Evolutionary conservation across 257 asterid genomes (phyloP), one percentile per base, ranked within the genome.

Genomic region (Ajuga chamaepitys): DNA sequence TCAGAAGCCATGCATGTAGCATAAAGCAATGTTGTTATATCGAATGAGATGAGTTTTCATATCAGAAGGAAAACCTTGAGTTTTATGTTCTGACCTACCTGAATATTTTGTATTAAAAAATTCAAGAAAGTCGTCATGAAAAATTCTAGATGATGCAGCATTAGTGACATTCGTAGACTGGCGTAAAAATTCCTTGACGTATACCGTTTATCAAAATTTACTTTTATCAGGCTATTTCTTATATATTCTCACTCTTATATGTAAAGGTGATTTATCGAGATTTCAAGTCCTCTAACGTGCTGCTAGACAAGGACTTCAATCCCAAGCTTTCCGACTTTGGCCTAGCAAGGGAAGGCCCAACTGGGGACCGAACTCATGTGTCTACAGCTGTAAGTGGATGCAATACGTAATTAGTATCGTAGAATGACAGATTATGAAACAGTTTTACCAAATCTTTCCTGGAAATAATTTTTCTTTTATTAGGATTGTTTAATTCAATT

Each of bases 291-390:
- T 91, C 98, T 10, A 91, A 91, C 46, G 82, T 91, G 61, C 88
- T 91, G 12, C 75, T 91, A 83, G 96, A 88, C 81, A 77, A 78
- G 83, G 83, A 86, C 38, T 88, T 91, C 74, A 82, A 70, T 18
- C 78, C 98, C 11, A 91, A 78, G 80, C 85, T 91, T 64, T 91
- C 98, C 0, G 96, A 91, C 81, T 91, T 91, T 67, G 98, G 98
- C 66, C 95, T 91, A 67, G 98, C 98, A 55, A 85, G 98, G 78
- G 98, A 88, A 79, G 98, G 98, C 16, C 98, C 98, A 14, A 58
- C 67, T 7, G 96, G 86, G 34, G 91, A 78, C 63, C 84, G 26
- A 21, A 79, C 90, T 75, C 98, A 91, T 30, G 98, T 91, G 25
- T 91, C 98, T 59, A 91, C 98, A 1, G 98, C 92, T 16, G 97